Percentiles rank a stretch among this genome's conserved stretches.
These are phyloP conservation scores for Fusarium euwallaceae DNA, from an alignment of 2,329 filamentous ascomycete species.

Conservation along the genomic window DNA sequence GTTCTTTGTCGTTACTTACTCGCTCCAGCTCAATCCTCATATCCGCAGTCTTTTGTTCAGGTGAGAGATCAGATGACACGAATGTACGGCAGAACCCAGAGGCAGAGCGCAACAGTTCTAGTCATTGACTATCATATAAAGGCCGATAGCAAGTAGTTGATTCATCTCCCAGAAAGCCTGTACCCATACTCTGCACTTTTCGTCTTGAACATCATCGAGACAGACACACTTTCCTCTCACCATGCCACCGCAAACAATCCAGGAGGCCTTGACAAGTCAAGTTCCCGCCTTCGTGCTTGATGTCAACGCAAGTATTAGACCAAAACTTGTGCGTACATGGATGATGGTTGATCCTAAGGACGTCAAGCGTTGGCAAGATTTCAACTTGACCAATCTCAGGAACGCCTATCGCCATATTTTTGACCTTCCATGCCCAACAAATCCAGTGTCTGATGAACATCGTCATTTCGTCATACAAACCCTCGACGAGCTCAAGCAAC, in stretches of 20 bases:
- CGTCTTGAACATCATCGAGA: background rate
- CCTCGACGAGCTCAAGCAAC: background rate
- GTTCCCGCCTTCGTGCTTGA: background rate
- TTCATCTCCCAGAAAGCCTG: background rate
- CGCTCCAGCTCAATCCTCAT: background rate
- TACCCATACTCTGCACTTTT: background rate
- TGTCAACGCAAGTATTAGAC: background rate
- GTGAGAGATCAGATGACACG: background rate
- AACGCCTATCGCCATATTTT: background rate
- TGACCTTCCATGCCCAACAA: background rate
- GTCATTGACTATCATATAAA: background rate
- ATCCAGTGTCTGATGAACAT: background rate
- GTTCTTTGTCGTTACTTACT: background rate
- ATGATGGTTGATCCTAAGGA: background rate
- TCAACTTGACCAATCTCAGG: background rate
- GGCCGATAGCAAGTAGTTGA: background rate
- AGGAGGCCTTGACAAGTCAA: background rate
- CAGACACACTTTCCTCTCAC: background rate
- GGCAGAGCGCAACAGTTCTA: background rate
- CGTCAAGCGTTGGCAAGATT: background rate
- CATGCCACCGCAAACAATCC: background rate
- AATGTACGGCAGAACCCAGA: background rate
- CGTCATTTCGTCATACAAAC: background rate
- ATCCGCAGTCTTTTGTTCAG: background rate
- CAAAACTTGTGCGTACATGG: background rate